These are phyloP conservation scores for Backusella mclennaniae DNA, from an alignment of 192 early-diverging fungal genomes.

Conservation along the genomic window DNA sequence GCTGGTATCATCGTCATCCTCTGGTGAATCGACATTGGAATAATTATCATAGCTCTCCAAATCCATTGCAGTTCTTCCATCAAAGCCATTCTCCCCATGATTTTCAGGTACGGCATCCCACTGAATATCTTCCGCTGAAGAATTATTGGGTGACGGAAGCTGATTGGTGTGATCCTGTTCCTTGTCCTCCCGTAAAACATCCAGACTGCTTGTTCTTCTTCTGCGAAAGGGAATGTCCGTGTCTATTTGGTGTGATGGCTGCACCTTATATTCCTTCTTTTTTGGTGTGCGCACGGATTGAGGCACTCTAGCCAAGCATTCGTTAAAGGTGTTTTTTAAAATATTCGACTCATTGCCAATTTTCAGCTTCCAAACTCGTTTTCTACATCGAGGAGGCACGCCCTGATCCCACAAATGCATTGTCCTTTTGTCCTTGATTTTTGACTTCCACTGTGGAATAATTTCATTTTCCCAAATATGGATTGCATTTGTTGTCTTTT, in stretches of 20 bases:
- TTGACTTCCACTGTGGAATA: constrained; percentile 39
- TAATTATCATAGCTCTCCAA: constrained; percentile 1
- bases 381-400: constrained; percentile 41
- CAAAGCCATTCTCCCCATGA: not conserved
- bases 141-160: not conserved
- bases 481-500: constrained; percentile 23
- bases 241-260: not conserved
- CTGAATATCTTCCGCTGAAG: not conserved
- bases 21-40: constrained; percentile 8
- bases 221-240: not conserved
- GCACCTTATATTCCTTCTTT: not conserved
- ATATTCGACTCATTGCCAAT: constrained; percentile 39
- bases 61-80: not conserved
- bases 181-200: constrained; percentile 22
- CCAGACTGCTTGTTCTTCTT: constrained; percentile 32
- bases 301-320: constrained; percentile 21
- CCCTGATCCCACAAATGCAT: constrained; percentile 40
- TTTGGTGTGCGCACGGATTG: not conserved
- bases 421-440: constrained; percentile 36
- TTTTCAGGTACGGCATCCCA: not conserved
- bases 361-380: constrained; percentile 34
- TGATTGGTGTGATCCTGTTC: not conserved
- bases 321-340: constrained; percentile 26
- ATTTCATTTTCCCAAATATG: constrained; percentile 39
- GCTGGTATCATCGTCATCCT: constrained; percentile 7